Percentiles rank a stretch among this genome's conserved stretches.
These are phyloP conservation scores for Quercus phellos DNA, from an alignment of 331 rosid species.

Conservation along the genomic window DNA sequence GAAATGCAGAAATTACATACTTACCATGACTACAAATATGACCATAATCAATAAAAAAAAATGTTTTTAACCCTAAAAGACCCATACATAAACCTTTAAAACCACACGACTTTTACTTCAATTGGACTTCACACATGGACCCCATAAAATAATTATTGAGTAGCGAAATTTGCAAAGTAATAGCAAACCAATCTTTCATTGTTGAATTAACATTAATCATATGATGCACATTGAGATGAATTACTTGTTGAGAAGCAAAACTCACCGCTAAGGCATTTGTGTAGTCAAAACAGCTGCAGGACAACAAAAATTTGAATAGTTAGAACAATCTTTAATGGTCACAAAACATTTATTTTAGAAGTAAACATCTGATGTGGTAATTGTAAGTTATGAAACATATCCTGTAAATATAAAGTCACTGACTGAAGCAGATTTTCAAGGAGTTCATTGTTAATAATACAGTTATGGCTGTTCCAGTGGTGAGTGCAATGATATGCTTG, in stretches of 20 bases:
- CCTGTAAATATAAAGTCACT: background rate
- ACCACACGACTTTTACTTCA: too few relatives aligned
- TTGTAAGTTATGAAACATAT: background rate
- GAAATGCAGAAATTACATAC: too few relatives aligned
- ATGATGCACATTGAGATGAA: slow-evolving; percentile 6
- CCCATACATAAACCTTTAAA: too few relatives aligned
- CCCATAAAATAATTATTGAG: too few relatives aligned
- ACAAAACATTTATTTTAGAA: background rate
- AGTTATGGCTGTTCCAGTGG: background rate
- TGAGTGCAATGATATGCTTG: background rate
- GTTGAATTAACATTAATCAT: background rate
- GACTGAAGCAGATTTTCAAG: background rate
- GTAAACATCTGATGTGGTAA: background rate
- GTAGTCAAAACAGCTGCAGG: slow-evolving; percentile 88
- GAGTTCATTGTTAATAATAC: background rate
- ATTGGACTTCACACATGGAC: too few relatives aligned
- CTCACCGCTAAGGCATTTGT: slow-evolving; percentile 94
- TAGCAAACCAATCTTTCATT: too few relatives aligned
- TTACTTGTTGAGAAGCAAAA: slow-evolving; percentile 13
- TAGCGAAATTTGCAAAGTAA: too few relatives aligned
- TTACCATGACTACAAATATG: too few relatives aligned
- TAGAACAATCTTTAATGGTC: slow-evolving; percentile 19
- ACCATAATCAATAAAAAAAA: too few relatives aligned
- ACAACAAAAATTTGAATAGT: slow-evolving; percentile 13
- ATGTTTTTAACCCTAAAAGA: too few relatives aligned